Evolutionary conservation across 805 yeast species (phyloP).

Genomic region (Myxozyma melibiosi): DNA sequence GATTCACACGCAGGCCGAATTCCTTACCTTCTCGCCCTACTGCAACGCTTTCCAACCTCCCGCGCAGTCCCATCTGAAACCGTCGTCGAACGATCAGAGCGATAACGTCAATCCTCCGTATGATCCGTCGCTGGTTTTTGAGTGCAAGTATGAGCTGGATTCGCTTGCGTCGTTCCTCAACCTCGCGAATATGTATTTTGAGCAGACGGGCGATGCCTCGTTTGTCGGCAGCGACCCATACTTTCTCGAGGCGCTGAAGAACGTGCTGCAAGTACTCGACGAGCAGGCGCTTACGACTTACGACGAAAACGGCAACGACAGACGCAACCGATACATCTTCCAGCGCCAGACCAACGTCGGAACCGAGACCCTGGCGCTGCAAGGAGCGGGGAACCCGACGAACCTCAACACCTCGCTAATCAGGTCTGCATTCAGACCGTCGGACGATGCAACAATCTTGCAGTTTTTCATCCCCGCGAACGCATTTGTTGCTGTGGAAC

Average conservation of each 20-base stretch:
- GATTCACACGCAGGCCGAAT: conserved; percentile 73
- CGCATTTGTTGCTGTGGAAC: conserved; percentile 69
- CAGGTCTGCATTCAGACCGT: conserved; percentile 84
- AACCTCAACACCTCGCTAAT: conserved; percentile 67
- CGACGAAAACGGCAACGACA: conserved; percentile 33
- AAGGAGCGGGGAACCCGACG: conserved; percentile 85
- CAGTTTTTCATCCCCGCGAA: conserved; percentile 87
- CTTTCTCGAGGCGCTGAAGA: conserved; percentile 33
- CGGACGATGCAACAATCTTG: conserved; percentile 81
- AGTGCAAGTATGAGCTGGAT: conserved; percentile 88
- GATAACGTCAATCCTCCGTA: conserved; percentile 73
- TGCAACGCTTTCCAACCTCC: conserved; percentile 96
- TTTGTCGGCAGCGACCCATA: conserved; percentile 45
- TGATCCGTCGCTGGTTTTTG: conserved; percentile 73
- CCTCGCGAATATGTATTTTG: conserved; percentile 68
- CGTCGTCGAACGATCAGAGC: conserved; percentile 37
- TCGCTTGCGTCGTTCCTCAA: conserved; percentile 81
- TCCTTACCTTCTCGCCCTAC: conserved; percentile 65
- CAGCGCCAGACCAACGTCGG: conserved; percentile 72
- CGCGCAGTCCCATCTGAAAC: conserved; percentile 44
- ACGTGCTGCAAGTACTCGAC: conserved; percentile 54
- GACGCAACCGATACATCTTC: conserved; percentile 62
- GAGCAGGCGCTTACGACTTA: conserved; percentile 64
- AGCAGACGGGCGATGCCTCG: conserved; percentile 53
- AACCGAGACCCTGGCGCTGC: conserved; percentile 75